These are phyloP conservation scores for Penicillium crystallinum DNA, from an alignment of 495 filamentous ascomycete genomes.

Conservation along the genomic window DNA sequence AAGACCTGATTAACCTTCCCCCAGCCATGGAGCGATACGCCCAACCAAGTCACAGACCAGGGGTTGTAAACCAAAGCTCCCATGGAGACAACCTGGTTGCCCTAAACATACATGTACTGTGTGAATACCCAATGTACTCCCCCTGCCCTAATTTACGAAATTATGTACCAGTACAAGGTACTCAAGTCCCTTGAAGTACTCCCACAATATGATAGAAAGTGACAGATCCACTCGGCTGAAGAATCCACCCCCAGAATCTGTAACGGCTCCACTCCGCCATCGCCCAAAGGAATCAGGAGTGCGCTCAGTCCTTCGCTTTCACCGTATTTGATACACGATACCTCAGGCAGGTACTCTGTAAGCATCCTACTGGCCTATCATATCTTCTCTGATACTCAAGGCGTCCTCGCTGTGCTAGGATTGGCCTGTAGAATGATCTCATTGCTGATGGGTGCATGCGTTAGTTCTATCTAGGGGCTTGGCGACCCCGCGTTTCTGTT, in stretches of 20 bases:
- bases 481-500: conserved; percentile 17
- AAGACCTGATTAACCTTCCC: no score
- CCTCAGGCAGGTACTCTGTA: not conserved
- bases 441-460: conserved; percentile 7
- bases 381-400: conserved; percentile 3
- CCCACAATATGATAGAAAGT: not conserved
- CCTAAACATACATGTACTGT: no score
- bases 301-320: conserved; percentile 1
- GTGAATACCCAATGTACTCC: not conserved
- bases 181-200: not conserved
- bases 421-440: conserved; percentile 10
- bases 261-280: conserved; percentile 1
- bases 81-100: no score
- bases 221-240: conserved; percentile 8
- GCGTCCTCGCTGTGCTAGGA: conserved; percentile 11
- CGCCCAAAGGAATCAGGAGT: conserved; percentile 1
- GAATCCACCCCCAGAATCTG: conserved; percentile 6
- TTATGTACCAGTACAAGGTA: not conserved
- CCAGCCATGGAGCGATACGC: not conserved
- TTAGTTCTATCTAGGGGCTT: conserved; percentile 9
- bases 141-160: not conserved
- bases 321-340: not conserved
- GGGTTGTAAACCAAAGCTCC: not conserved
- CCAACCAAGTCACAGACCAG: not conserved
- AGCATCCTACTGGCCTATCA: conserved; percentile 14